A percentile compares a stretch with the other conserved stretches of the same genome.
Conservation (phyloP, 106 monocot genomes). For the Ottelia alismoides region DNA sequence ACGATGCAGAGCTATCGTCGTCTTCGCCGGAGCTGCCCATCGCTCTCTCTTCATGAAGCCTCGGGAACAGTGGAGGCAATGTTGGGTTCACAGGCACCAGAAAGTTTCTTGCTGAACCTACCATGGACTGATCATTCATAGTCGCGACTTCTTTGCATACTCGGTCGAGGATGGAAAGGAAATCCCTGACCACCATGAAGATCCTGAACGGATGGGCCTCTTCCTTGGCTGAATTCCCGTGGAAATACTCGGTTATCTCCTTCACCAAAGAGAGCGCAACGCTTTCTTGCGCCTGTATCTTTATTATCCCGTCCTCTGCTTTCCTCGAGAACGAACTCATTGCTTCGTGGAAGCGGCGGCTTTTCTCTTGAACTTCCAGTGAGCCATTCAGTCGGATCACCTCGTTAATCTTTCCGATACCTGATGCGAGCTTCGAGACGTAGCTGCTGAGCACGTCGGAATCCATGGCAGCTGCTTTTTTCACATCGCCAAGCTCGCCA, state of each 20-base stretch:
- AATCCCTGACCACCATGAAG: conserved; percentile 90
- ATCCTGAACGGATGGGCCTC: conserved; percentile 88
- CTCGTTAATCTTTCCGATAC: conserved; percentile 39
- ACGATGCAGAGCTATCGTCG: conserved; percentile 37
- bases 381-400: conserved; percentile 25
- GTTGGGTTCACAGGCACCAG: conserved; percentile 60
- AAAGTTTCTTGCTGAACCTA: conserved; percentile 32
- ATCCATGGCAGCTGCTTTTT: conserved; percentile 86
- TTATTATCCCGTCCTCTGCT: conserved; percentile 64
- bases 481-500: conserved; percentile 65
- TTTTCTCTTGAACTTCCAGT: neutral
- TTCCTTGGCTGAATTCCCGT: conserved; percentile 70
- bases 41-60: conserved; percentile 31
- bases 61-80: conserved; percentile 27
- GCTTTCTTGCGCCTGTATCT: conserved; percentile 68
- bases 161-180: conserved; percentile 55
- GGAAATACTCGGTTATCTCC: conserved; percentile 91
- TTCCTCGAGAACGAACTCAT: conserved; percentile 51
- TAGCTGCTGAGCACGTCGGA: conserved; percentile 70
- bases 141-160: conserved; percentile 82
- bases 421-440: conserved; percentile 56
- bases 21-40: conserved; percentile 58
- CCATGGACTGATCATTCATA: conserved; percentile 33
- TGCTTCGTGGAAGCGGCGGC: conserved; percentile 22
- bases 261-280: conserved; percentile 66